Evolutionary conservation across 164 flowering plant species (phyloP).

Genomic region (Paratinospora sagittata): DNA sequence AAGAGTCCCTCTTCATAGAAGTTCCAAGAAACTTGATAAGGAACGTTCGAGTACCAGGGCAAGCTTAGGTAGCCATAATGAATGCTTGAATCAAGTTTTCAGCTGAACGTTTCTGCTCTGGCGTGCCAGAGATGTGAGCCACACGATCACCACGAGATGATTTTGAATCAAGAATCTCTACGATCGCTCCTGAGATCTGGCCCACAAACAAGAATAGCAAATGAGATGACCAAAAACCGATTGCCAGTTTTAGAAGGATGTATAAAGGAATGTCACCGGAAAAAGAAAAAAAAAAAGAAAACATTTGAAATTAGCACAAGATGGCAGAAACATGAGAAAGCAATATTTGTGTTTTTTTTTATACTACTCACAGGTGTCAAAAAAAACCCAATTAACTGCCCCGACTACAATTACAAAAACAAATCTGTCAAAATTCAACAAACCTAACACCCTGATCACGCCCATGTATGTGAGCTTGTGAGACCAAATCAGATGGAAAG

Average conservation of each 20-base stretch:
- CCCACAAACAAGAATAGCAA: slow-evolving; percentile 16
- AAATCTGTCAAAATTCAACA: neutral
- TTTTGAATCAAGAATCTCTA: slow-evolving; percentile 78
- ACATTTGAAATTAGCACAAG: neutral
- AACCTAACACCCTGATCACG: neutral
- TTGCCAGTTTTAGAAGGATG: neutral
- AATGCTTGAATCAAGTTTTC: slow-evolving; percentile 93
- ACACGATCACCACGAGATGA: slow-evolving; percentile 75
- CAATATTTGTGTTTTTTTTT: too few species aligned
- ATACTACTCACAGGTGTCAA: neutral
- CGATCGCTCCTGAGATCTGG: slow-evolving; percentile 86
- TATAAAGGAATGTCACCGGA: neutral
- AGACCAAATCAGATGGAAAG: too few species aligned
- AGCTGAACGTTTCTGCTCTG: slow-evolving; percentile 83
- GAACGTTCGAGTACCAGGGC: slow-evolving; percentile 22
- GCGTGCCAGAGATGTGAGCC: slow-evolving; percentile 82
- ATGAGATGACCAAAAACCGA: neutral
- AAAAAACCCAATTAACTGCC: neutral
- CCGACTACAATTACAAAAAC: neutral
- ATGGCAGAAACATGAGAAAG: neutral
- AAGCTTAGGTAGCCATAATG: slow-evolving; percentile 64
- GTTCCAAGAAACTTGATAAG: slow-evolving; percentile 12
- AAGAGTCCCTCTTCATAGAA: slow-evolving; percentile 16
- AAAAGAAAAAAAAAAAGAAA: too few species aligned
- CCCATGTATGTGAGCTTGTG: too few species aligned